Evolutionary conservation across 129 eudicot species (phyloP), one percentile per base, ranked within the genome.

Genomic region (Sambucus nigra): DNA sequence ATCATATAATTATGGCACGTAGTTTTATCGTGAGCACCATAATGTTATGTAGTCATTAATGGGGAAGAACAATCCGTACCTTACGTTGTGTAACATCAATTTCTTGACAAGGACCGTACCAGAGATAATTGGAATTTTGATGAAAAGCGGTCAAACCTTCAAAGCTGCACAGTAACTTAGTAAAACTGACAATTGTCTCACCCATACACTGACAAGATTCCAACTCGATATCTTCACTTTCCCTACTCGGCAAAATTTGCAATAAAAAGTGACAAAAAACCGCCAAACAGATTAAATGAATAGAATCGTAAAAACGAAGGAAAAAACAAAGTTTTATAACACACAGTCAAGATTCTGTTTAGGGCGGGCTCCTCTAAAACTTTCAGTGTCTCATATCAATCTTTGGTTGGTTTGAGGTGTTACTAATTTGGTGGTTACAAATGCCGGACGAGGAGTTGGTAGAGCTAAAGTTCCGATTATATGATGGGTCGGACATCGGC

Each of bases 381-480:
- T 64, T 49, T 51, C 72, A 48, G 39, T 50, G 45, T 20, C 3
- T 49, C 46, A 25, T 41, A 23, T n/a, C n/a, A n/a, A 49, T 53
- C 28, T 47, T 25, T 44, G 64, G 51, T 25, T 21, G 22, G 55
- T 61, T 11, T 11, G 38, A 53, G 68, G 18, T 25, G 38, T 51
- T 6, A 16, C n/a, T n/a, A n/a, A 9, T 6, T 49, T 25, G 28
- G 33, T 47, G 28, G 55, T 64, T 60, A 53, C 67, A 76, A 68
- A 89, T 89, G 97, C 97, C 95, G 75, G 97, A 89, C 53, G 97
- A 88, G 65, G 97, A 88, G 51, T 70, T 83, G 52, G 66, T 88
- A 49, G 94, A 84, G 80, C 66, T 88, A 7, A 88, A 88, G 73
- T 88, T 88, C 66, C 66, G 97, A 32, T 71, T 88, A 55, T 75